Evolutionary conservation across 768 basidiomycete genomes (phyloP).

Genomic region (Tricholoma terreum): DNA sequence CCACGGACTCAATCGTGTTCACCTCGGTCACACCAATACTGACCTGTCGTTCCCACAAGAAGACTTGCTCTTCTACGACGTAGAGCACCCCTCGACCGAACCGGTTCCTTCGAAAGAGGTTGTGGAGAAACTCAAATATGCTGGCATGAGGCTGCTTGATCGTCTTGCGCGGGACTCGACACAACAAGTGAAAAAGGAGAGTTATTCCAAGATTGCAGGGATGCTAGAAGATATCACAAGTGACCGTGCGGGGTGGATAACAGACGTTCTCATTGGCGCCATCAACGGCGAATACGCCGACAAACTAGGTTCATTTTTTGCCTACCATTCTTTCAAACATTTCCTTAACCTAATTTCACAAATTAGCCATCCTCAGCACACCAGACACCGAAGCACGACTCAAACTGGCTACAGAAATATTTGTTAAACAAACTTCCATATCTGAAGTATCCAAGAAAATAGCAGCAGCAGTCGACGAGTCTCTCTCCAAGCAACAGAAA

Average conservation of each 20-base stretch:
- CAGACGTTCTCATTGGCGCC: constrained; percentile 69
- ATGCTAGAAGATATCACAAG: constrained; percentile 74
- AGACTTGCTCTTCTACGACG: constrained; percentile 37
- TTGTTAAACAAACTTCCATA: constrained; percentile 73
- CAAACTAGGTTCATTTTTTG: constrained; percentile 61
- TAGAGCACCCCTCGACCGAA: constrained; percentile 48
- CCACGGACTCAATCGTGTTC: constrained; percentile 67
- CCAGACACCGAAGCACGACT: constrained; percentile 61
- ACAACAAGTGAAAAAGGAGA: constrained; percentile 56
- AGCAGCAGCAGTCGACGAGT: constrained; percentile 75
- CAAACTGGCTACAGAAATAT: constrained; percentile 63
- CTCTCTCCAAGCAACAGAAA: constrained; percentile 85
- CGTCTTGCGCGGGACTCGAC: constrained; percentile 51
- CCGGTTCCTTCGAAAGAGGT: constrained; percentile 48
- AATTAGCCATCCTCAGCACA: constrained; percentile 57
- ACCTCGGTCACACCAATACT: constrained; percentile 39
- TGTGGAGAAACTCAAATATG: constrained; percentile 65
- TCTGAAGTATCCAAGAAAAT: constrained; percentile 82
- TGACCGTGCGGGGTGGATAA: constrained; percentile 67
- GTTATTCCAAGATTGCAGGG: constrained; percentile 62
- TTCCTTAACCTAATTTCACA: background rate
- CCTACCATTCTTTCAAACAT: background rate
- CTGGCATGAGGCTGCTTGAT: constrained; percentile 65
- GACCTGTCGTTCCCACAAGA: constrained; percentile 25
- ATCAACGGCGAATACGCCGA: constrained; percentile 66